Base-by-base conservation (phyloP, 2,329 filamentous ascomycete genomes). In the Alternaria sp. region DNA sequence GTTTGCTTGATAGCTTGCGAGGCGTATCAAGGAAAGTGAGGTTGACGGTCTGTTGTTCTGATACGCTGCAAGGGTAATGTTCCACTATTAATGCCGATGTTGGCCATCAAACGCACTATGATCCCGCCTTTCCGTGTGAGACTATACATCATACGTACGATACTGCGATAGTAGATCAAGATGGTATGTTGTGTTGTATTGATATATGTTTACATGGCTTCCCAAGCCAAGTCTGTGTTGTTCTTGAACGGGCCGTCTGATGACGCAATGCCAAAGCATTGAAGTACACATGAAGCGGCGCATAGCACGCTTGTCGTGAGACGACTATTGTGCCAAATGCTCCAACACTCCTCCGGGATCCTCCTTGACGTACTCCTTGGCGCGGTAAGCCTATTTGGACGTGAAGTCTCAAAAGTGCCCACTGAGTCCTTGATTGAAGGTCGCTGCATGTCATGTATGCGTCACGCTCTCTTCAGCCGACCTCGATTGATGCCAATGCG, bases 401-500 rank as follows among this genome's bases (percentile, higher is more conserved):
- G 33, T 41, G 20, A 15, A 57, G 46, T 53, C 51, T 56, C 41
- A 14, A 28, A 44, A 60, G 33, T 45, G 54, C 37, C 51, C 15
- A 21, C 51, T 43, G 14, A 60, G 37, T 30, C 47, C 30, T 43
- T 54, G 43, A 28, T 55, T 45, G 12, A 28, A 54, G 20, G 25
- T 60, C 37, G 25, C 44, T 50, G 50, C 45, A 54, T 50, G 57
- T 55, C 33, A 28, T 10, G 23, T 49, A 44, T 25, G 54, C 45
- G 45, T 23, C 28, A 37, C 33, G 20, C 45, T 60, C 18, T 55
- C 49, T 72, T 77, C 75, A 78, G 7, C 75, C 76, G 3, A 77
- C 69, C 53, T 94, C 91, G 47, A 96, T 92, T 18, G 86, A 88
- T 65, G 94, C 90, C 70, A 98, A 81, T 1, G 91, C 94, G 66